Base-by-base conservation (phyloP, 2,329 filamentous ascomycete species). In the Aspergillus clavatus region DNA sequence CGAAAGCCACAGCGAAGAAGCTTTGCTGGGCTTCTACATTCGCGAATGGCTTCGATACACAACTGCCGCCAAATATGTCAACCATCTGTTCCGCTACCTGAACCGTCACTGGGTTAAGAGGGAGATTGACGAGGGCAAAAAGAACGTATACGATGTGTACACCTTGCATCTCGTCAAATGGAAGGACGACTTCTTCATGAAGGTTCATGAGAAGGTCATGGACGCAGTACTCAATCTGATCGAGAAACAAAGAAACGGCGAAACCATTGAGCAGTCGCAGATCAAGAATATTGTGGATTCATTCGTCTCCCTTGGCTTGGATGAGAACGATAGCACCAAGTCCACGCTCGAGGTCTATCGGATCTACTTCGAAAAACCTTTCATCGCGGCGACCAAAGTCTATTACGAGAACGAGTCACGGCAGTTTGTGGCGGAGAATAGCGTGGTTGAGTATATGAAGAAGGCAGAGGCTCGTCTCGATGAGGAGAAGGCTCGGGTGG, bases 391-490 rank as follows among this genome's bases (percentile, higher is more conserved):
- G 3, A 98, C 93, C 7, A 82, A 80, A 57, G 72, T 77, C 23
- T 98, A 95, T 72, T 98, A 98, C 67, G 79, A 89, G 57, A 83
- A 86, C 37, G 94, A 98, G 67, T 97, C 93, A 16, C 88, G 89
- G 59, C 86, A 89, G 52, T 98, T 98, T 63, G 82, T 98, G 26
- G 87, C 89, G 8, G 91, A 97, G 68, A 98, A 98, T 66, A 95
- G 87, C 52, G 89, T 98, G 3, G 90, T 98, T 26, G 93, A 98
- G 64, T 98, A 97, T 72, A 97, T 98, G 93, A 97, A 97, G 77
- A 98, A 98, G 79, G 94, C 93, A 0, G 91, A 97, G 71, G 72
- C 82, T 33, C 84, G 93, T 24, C 72, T 98, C 49, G 82, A 88
- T 6, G 93, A 98, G 69, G 93, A 98, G 69, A 93, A 95, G 71